Percentiles rank a stretch among this genome's conserved stretches.
These are phyloP conservation scores for Cystofilobasidium macerans DNA, from an alignment of 768 basidiomycete species.

Conservation along the genomic window DNA sequence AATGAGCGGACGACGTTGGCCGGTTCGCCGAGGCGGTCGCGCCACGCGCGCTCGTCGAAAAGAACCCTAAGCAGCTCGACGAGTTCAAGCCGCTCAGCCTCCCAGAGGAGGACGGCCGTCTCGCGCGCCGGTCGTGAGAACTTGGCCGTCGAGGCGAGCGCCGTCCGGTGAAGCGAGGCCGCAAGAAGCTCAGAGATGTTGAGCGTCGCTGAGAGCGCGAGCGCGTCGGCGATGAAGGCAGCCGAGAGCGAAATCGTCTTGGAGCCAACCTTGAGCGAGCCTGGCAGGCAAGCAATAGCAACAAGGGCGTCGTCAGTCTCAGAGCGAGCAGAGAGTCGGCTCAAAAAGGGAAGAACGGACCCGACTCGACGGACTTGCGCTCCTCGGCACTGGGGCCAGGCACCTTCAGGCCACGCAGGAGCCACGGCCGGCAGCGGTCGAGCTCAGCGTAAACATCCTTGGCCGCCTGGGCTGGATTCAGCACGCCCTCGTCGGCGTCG, in stretches of 20 bases:
- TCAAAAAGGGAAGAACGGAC: conserved; percentile 20
- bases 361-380: conserved; percentile 30
- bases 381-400: conserved; percentile 29
- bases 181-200: conserved; percentile 70
- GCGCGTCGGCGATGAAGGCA: conserved; percentile 64
- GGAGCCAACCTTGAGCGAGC: conserved; percentile 42
- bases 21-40: conserved; percentile 25
- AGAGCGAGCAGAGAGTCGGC: not conserved
- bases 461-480: not conserved
- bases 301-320: too few species aligned
- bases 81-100: conserved; percentile 57
- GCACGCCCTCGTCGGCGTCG: not conserved
- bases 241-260: conserved; percentile 60
- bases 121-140: conserved; percentile 50
- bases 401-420: conserved; percentile 45
- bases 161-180: conserved; percentile 40
- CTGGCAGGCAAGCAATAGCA: conserved; percentile 22
- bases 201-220: conserved; percentile 71
- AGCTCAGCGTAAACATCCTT: conserved; percentile 32
- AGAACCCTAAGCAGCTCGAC: conserved; percentile 61
- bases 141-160: conserved; percentile 39
- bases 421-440: conserved; percentile 40
- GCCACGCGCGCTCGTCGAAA: conserved; percentile 49
- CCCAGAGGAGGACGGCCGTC: conserved; percentile 46
- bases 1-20: conserved; percentile 40